phyloP scores from a whole-genome alignment of 2,329 filamentous ascomycete species.

The Capronia coronata region DNA sequence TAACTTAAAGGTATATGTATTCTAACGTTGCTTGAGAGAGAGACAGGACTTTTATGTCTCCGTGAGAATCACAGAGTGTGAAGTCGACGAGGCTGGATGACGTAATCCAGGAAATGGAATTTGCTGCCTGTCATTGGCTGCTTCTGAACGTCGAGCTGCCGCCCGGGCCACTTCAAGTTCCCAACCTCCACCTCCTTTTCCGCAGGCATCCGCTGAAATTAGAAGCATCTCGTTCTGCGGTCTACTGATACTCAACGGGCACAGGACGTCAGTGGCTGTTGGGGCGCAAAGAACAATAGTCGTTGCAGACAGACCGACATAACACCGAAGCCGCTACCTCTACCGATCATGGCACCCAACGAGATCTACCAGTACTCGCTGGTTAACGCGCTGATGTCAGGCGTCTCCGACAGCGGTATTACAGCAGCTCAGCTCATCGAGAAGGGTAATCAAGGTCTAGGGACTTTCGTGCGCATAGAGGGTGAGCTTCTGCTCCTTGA shows the following conservation, averaged over 20 bases:
- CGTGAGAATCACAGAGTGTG: too few species aligned
- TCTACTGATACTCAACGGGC: too few species aligned
- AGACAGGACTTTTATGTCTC: too few species aligned
- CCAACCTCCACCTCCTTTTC: not conserved
- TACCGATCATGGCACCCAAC: conserved; percentile 32
- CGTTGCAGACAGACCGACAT: too few species aligned
- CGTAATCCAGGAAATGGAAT: not conserved
- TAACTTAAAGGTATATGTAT: too few species aligned
- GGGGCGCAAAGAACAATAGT: too few species aligned
- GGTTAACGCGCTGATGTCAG: conserved; percentile 42
- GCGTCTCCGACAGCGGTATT: conserved; percentile 43
- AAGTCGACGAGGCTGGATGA: not conserved
- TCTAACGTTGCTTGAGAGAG: too few species aligned
- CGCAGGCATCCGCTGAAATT: too few species aligned
- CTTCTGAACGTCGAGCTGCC: not conserved
- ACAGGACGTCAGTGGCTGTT: too few species aligned
- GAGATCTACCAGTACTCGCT: conserved; percentile 42
- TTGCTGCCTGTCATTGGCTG: not conserved
- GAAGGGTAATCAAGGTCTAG: conserved; percentile 47
- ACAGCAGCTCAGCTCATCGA: conserved; percentile 41
- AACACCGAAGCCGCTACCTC: too few species aligned
- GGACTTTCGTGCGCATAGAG: conserved; percentile 42
- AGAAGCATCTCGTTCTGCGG: too few species aligned
- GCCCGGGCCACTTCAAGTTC: not conserved
- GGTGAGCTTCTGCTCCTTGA: conserved; percentile 43